These are phyloP conservation scores for Debaryomyces udenii DNA, from an alignment of 1,139 yeast genomes.

Conservation along the genomic window DNA sequence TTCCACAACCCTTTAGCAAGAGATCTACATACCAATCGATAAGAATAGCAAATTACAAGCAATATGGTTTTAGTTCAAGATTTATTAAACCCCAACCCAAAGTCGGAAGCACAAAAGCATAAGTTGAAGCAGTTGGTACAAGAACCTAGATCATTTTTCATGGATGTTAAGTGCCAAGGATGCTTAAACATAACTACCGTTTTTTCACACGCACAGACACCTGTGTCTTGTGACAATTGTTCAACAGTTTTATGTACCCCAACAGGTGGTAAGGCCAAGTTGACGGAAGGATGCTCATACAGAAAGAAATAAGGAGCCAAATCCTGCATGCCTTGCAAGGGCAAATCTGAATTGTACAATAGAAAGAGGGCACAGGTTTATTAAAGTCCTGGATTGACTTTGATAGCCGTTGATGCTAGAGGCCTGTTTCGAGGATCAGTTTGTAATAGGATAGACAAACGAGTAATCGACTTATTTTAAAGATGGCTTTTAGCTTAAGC, in stretches of 20 bases:
- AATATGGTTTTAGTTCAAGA: conserved; percentile 90
- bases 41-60: not conserved
- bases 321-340: conserved; percentile 6
- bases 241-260: conserved; percentile 98
- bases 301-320: conserved; percentile 80
- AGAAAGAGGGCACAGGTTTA: conserved; percentile 5
- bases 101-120: conserved; percentile 95
- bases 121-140: conserved; percentile 97
- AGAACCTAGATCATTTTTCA: conserved; percentile 97
- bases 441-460: no score
- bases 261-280: conserved; percentile 99
- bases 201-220: conserved; percentile 99
- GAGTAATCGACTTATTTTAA: no score
- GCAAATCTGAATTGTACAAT: conserved; percentile 9
- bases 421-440: no score
- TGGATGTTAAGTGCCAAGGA: conserved; percentile 99
- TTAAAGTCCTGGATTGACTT: conserved; percentile 7
- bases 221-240: conserved; percentile 98
- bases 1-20: conserved; percentile 3
- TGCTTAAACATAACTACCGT: conserved; percentile 99
- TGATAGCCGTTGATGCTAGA: not conserved
- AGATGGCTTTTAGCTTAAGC: not conserved
- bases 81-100: conserved; percentile 96
- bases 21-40: no score
- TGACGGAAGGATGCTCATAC: conserved; percentile 99